Evolutionary conservation across 768 basidiomycete species (phyloP), one percentile per base, ranked within the genome.

Genomic region (Hemileccinum rubropunctum): DNA sequence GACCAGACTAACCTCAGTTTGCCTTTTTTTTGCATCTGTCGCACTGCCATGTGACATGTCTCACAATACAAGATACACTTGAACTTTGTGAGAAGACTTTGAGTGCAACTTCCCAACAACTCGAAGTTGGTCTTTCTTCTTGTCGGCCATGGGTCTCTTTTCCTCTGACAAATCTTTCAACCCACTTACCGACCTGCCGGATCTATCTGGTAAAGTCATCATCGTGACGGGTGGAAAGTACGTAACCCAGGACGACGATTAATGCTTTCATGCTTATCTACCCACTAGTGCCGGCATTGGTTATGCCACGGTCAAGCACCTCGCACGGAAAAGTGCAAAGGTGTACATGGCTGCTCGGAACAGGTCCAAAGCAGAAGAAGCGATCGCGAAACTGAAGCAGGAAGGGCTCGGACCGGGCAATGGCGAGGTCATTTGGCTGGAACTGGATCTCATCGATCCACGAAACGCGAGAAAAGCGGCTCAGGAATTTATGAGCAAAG

Each of bases 141-240:
- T 30, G n/a, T 12, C 39, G 1, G 7, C 35, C 26, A 56, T 62
- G 57, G 58, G 58, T n/a, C 28, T 56, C 28, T 64, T 66, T 50
- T 61, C 58, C n/a, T n/a, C n/a, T n/a, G n/a, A n/a, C 38, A 58
- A 47, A 15, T 45, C 59, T 1, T 76, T 70, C 56, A 52, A 72
- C 30, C 73, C 76, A 1, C 54, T 57, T 0, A 67, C 50, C 2
- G 76, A 79, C 53, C 54, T 82, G 27, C 53, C 58, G 28, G 64
- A 68, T 35, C 28, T 59, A 43, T 58, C 67, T 34, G 58, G 61
- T 15, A 66, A 79, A 58, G 77, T 83, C n/a, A 60, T 69, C 39
- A 64, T 82, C 35, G 76, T 84, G 17, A 83, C 81, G 0, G 82
- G 82, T 14, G 79, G 75, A 54, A 83, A 82, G 78, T 81, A 48